Conservation (phyloP, 2,329 filamentous ascomycete genomes). For the Cladophialophora chaetospira region DNA sequence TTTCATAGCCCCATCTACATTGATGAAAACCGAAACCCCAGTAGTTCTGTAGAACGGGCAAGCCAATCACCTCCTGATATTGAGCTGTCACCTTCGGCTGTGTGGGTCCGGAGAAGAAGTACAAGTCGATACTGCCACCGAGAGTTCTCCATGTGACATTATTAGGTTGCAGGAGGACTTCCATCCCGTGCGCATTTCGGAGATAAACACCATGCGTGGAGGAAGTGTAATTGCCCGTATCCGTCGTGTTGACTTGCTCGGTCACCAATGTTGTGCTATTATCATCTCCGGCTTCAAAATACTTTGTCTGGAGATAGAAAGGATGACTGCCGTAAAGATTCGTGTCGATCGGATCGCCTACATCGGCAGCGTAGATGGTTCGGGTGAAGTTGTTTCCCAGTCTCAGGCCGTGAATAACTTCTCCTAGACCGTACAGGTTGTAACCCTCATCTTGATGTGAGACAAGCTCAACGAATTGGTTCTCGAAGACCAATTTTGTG, state of each 20-base stretch:
- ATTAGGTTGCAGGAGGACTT: slow-evolving; percentile 64
- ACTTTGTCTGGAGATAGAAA: slow-evolving; percentile 77
- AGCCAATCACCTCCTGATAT: slow-evolving; percentile 70
- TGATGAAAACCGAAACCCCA: slow-evolving; percentile 82
- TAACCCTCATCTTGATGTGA: slow-evolving; percentile 68
- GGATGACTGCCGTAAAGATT: slow-evolving; percentile 79
- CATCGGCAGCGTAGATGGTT: slow-evolving; percentile 69
- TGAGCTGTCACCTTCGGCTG: slow-evolving; percentile 68
- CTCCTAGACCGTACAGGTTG: slow-evolving; percentile 74
- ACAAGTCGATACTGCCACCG: slow-evolving; percentile 76
- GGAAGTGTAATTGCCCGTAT: slow-evolving; percentile 56
- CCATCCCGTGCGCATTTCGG: slow-evolving; percentile 75
- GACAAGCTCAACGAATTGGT: slow-evolving; percentile 76
- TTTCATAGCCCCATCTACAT: slow-evolving; percentile 78
- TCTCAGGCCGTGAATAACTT: slow-evolving; percentile 69
- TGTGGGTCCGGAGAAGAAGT: slow-evolving; percentile 74
- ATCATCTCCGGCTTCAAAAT: slow-evolving; percentile 60
- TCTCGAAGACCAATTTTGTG: slow-evolving; percentile 68
- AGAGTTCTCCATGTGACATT: slow-evolving; percentile 73
- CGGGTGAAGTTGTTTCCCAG: slow-evolving; percentile 73
- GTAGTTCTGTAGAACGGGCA: slow-evolving; percentile 79
- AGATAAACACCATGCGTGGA: slow-evolving; percentile 74
- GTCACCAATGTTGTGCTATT: slow-evolving; percentile 57
- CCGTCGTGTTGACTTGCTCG: slow-evolving; percentile 49
- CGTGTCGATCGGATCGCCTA: slow-evolving; percentile 61